Evolutionary conservation across 2,329 filamentous ascomycete species (phyloP), one percentile per base, ranked within the genome.

Genomic region (Graphilbum ipis-grandicollis): DNA sequence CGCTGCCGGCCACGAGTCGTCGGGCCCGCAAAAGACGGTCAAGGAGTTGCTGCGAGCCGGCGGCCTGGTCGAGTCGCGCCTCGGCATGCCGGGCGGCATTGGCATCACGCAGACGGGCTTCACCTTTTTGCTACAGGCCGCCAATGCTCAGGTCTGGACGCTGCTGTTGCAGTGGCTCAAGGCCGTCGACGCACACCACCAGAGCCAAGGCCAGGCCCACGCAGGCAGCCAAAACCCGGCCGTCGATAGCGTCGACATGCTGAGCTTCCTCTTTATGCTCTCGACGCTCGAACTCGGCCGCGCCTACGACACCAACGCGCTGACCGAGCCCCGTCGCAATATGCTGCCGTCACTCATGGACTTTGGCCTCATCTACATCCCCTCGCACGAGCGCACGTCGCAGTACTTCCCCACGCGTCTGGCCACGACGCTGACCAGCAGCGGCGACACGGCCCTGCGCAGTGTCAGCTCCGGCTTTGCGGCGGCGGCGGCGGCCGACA

Each of bases 111-210:
- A 93, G 52, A 75, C 82, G 3, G 90, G 90, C 8, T 98, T 98
- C 53, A 86, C 83, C 0, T 98, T 98, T 50, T 65, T 98, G 39
- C 65, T 98, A 9, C 88, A 96, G 50, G 88, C 94, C 51, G 79
- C 88, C 41, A 96, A 94, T 54, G 85, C 88, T 0, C 90, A 98
- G 56, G 85, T 98, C 26, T 98, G 90, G 90, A 90, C 85, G 19
- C 65, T 98, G 33, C 66, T 98, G 26, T 78, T 98, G 22, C 75
- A 94, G 23, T 98, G 93, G 66, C 75, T 98, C 35, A 82, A 92
- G 46, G 80, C 84, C 42, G 79, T 80, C 32, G 78, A 84, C 47
- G 62, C 65, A 13, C 26, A 8, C 26, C 26, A 13, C 6, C 10
- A 28, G 26, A 7, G 14, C 5, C 76, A 82, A 46, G 61, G 65